Conservation (phyloP, 2,329 filamentous ascomycete species). For the Nemania abortiva region DNA sequence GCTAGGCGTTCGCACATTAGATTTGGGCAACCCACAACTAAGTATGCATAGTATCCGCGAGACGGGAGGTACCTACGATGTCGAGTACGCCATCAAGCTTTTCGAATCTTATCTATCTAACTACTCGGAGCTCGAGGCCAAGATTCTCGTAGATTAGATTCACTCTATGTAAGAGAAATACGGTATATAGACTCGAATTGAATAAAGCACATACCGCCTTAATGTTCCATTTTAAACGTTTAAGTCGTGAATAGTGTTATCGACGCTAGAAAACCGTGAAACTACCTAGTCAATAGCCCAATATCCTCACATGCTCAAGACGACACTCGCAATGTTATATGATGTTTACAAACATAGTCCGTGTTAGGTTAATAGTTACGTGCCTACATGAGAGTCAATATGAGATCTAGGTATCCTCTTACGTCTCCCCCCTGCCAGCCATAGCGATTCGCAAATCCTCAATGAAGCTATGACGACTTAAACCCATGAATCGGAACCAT, state of each 20-base stretch:
- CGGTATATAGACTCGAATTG: neutral
- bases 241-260: neutral
- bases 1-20: conserved; percentile 87
- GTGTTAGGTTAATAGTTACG: too few species aligned
- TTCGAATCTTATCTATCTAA: conserved; percentile 89
- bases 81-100: conserved; percentile 85
- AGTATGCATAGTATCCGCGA: conserved; percentile 98
- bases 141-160: conserved; percentile 81
- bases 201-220: neutral
- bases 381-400: too few species aligned
- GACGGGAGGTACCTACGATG: conserved; percentile 88
- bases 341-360: too few species aligned
- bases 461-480: too few species aligned
- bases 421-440: neutral
- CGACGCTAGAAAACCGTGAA: neutral
- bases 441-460: too few species aligned
- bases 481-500: too few species aligned
- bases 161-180: neutral
- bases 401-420: too few species aligned
- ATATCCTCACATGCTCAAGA: too few species aligned
- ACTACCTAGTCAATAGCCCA: too few species aligned
- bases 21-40: conserved; percentile 92
- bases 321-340: too few species aligned
- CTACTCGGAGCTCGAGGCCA: conserved; percentile 85
- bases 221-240: neutral